phyloP scores from a whole-genome alignment of 2,329 filamentous ascomycete species.

The Colletotrichum noveboracense region DNA sequence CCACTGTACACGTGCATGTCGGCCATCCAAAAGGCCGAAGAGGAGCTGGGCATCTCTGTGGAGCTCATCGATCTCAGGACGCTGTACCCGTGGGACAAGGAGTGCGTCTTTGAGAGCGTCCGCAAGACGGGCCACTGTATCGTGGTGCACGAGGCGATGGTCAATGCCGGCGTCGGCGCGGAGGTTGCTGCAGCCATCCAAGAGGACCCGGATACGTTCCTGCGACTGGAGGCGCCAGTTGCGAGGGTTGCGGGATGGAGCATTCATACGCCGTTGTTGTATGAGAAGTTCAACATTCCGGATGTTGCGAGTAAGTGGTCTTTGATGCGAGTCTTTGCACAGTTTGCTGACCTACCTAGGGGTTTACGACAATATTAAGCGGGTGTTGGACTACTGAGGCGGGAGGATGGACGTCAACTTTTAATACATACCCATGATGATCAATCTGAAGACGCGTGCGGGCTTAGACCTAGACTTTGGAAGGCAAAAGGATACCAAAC shows the following conservation, averaged over 20 bases:
- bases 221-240: conserved; percentile 84
- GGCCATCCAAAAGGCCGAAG: conserved; percentile 76
- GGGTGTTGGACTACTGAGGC: conserved; percentile 65
- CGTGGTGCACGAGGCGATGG: conserved; percentile 91
- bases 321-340: too few species aligned
- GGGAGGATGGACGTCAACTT: background rate
- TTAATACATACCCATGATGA: conserved; percentile 10
- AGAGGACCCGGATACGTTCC: conserved; percentile 76
- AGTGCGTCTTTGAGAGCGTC: conserved; percentile 81
- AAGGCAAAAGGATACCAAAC: background rate
- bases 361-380: conserved; percentile 74
- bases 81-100: conserved; percentile 89
- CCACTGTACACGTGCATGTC: conserved; percentile 83
- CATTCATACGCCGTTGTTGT: conserved; percentile 80
- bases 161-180: conserved; percentile 87
- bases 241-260: conserved; percentile 88
- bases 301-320: conserved; percentile 81
- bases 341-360: conserved; percentile 50
- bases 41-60: conserved; percentile 77
- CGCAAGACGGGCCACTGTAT: conserved; percentile 85
- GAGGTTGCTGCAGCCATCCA: conserved; percentile 90
- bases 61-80: conserved; percentile 90
- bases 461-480: background rate
- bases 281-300: conserved; percentile 81
- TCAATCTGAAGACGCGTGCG: background rate